Conservation (phyloP, 805 yeast species). For the Isabelozyma gotoi region DNA sequence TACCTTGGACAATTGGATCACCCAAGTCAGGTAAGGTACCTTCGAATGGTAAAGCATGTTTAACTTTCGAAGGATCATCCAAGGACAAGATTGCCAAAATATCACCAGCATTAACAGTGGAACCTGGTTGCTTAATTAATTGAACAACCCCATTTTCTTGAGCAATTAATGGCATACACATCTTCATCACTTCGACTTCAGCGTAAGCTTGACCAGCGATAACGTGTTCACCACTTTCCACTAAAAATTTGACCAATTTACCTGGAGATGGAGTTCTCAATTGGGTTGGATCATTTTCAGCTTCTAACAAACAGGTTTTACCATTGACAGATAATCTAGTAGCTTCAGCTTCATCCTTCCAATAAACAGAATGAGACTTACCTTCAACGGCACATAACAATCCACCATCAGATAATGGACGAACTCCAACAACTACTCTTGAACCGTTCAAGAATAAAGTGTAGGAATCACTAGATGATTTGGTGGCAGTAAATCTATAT, state of each 20-base stretch:
- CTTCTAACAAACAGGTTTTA: conserved; percentile 90
- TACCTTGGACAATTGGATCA: conserved; percentile 76
- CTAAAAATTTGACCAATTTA: conserved; percentile 88
- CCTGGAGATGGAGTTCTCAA: conserved; percentile 99
- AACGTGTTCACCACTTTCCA: conserved; percentile 94
- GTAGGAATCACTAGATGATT: conserved; percentile 81
- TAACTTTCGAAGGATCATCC: conserved; percentile 96
- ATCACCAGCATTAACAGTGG: conserved; percentile 96
- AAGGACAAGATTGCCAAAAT: conserved; percentile 90
- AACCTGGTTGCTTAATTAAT: conserved; percentile 94
- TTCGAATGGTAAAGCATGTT: conserved; percentile 93
- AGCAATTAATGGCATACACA: conserved; percentile 97
- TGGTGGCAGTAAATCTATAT: conserved; percentile 94
- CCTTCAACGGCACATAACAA: conserved; percentile 85
- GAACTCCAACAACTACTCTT: conserved; percentile 81
- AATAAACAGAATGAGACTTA: conserved; percentile 90
- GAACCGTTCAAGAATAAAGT: conserved; percentile 93
- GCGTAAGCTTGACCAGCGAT: conserved; percentile 92
- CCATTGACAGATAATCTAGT: conserved; percentile 94
- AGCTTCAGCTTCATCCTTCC: conserved; percentile 97
- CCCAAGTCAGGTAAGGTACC: conserved; percentile 92
- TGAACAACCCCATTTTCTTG: conserved; percentile 93
- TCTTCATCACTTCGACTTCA: conserved; percentile 99
- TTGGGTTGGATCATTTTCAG: conserved; percentile 98
- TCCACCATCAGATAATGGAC: conserved; percentile 93